Evolutionary conservation across 2,329 filamentous ascomycete species (phyloP).

Genomic region (Claviceps spartinae): DNA sequence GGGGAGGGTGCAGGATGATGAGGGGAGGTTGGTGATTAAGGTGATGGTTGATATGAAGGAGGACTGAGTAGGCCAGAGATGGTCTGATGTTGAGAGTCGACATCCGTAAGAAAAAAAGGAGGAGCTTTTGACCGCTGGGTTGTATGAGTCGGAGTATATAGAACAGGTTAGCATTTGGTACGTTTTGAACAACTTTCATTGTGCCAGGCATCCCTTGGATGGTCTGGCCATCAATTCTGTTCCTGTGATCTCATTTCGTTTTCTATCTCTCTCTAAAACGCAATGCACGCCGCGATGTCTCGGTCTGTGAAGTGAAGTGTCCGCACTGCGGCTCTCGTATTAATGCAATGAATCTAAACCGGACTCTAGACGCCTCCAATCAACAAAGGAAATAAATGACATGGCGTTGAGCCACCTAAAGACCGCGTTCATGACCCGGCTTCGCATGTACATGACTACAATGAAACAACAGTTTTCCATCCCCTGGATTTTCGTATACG

Average conservation of each 20-base stretch:
- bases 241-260: no score
- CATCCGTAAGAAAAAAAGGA: no score
- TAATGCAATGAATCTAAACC: slow-evolving; percentile 5
- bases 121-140: no score
- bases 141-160: no score
- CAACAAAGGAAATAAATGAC: not conserved
- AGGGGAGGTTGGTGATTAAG: slow-evolving; percentile 60
- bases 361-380: slow-evolving; percentile 6
- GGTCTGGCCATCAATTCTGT: no score
- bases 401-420: not conserved
- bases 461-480: no score
- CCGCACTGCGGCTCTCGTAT: slow-evolving; percentile 1
- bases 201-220: no score
- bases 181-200: no score
- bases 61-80: not conserved
- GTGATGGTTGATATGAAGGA: slow-evolving; percentile 41
- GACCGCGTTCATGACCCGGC: not conserved
- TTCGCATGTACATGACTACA: not conserved
- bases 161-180: no score
- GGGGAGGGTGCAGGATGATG: slow-evolving; percentile 53
- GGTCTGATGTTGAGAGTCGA: no score
- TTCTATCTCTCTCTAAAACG: not conserved
- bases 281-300: not conserved
- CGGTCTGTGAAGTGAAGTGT: not conserved
- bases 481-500: not conserved